phyloP scores from a whole-genome alignment of 805 yeast genomes.

The Ogataea trehaloabstinens region DNA sequence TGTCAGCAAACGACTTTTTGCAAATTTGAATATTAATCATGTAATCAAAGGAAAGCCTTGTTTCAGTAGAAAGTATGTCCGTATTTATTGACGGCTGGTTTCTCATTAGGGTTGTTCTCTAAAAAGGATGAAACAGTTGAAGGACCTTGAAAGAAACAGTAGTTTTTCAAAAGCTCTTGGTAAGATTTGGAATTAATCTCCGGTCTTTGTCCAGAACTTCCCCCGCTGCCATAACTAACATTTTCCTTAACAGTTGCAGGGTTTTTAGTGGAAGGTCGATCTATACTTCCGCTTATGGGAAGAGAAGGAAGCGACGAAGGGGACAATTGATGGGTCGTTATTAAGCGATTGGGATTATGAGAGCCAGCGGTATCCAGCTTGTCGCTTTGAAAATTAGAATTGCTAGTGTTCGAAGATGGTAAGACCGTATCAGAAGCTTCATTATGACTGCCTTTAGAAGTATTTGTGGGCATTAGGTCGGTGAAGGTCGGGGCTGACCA shows the following conservation, averaged over 20 bases:
- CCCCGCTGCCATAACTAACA: not conserved
- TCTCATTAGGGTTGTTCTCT: conserved; percentile 17
- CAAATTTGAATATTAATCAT: not conserved
- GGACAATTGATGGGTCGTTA: conserved; percentile 6
- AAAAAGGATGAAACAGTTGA: conserved; percentile 32
- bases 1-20: not conserved
- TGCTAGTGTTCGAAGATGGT: not conserved
- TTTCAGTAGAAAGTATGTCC: conserved; percentile 25
- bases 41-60: too few relatives aligned
- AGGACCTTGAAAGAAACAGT: conserved; percentile 54
- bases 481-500: conserved; percentile 20
- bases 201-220: conserved; percentile 25
- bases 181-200: conserved; percentile 50
- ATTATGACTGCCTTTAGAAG: not conserved
- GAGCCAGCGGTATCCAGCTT: not conserved
- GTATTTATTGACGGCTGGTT: conserved; percentile 14
- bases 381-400: not conserved
- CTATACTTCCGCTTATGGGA: not conserved
- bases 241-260: conserved; percentile 2
- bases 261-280: not conserved
- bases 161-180: conserved; percentile 54
- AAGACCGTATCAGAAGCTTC: not conserved
- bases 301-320: conserved; percentile 5
- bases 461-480: conserved; percentile 13
- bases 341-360: not conserved